Evolutionary conservation across 768 basidiomycete species (phyloP).

Genomic region (Mrakia frigida): DNA sequence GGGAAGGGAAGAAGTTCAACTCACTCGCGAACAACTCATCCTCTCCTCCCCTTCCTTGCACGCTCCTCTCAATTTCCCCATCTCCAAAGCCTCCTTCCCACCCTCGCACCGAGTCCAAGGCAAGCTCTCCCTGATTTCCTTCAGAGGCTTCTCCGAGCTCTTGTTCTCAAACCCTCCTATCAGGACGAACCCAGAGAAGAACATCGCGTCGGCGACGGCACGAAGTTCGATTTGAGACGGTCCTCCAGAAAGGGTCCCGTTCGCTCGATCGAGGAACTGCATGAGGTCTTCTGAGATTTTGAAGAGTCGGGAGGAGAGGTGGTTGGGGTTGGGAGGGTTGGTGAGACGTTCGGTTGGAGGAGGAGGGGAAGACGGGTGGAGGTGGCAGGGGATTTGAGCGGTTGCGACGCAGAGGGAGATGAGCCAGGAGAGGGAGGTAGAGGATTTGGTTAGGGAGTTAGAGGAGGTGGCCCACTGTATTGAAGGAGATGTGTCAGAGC

Average conservation of each 20-base stretch:
- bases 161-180: conserved; percentile 11
- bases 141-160: neutral
- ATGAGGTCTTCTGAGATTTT: neutral
- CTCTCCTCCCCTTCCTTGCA: neutral
- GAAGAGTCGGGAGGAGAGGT: conserved; percentile 1
- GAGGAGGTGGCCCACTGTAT: neutral
- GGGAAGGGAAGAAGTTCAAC: neutral
- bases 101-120: conserved; percentile 3
- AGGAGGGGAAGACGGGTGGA: neutral
- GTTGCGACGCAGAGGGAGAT: neutral
- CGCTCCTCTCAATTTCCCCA: neutral
- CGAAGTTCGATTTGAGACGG: neutral
- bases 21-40: conserved; percentile 4
- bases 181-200: neutral
- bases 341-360: neutral
- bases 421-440: neutral
- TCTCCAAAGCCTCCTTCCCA: neutral
- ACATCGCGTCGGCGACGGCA: neutral
- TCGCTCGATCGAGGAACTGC: conserved; percentile 1
- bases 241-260: neutral
- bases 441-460: neutral
- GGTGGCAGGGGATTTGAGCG: neutral
- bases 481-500: neutral
- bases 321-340: neutral
- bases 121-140: neutral